A percentile compares a stretch with the other conserved stretches of the same genome.
phyloP scores from a whole-genome alignment of 2,329 filamentous ascomycete species.

The Ceratocystis papillata region DNA sequence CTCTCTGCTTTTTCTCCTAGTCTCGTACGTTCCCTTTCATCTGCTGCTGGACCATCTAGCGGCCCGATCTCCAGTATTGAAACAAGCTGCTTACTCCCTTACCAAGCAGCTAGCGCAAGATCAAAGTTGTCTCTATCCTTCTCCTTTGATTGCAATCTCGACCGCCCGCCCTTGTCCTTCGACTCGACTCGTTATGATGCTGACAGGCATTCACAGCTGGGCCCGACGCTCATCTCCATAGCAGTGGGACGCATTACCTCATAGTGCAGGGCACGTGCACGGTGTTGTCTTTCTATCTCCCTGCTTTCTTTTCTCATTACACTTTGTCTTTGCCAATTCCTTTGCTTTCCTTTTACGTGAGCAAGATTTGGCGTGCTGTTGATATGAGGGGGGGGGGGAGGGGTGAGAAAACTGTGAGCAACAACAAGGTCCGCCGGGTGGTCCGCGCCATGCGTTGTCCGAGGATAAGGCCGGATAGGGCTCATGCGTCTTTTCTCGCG shows the following conservation, averaged over 20 bases:
- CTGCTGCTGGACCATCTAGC: background rate
- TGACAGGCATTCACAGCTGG: conserved; percentile 1
- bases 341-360: background rate
- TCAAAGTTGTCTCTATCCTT: background rate
- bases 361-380: conserved; percentile 5
- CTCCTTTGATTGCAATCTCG: background rate
- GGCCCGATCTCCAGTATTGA: background rate
- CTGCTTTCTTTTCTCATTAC: background rate
- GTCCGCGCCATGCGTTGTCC: background rate
- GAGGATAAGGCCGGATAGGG: conserved; percentile 12
- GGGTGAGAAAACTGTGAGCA: background rate
- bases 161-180: background rate
- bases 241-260: conserved; percentile 12
- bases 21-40: background rate
- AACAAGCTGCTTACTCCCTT: background rate
- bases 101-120: background rate
- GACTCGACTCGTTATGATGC: too few relatives aligned
- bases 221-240: conserved; percentile 7
- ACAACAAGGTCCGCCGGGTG: background rate
- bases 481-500: conserved; percentile 10
- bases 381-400: background rate
- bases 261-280: conserved; percentile 9
- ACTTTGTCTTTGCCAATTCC: background rate
- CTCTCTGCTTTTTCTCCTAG: background rate
- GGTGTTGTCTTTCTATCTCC: too few relatives aligned